These are phyloP conservation scores for Kodamaea nitidulidarum DNA, from an alignment of 805 yeast genomes.

Conservation along the genomic window DNA sequence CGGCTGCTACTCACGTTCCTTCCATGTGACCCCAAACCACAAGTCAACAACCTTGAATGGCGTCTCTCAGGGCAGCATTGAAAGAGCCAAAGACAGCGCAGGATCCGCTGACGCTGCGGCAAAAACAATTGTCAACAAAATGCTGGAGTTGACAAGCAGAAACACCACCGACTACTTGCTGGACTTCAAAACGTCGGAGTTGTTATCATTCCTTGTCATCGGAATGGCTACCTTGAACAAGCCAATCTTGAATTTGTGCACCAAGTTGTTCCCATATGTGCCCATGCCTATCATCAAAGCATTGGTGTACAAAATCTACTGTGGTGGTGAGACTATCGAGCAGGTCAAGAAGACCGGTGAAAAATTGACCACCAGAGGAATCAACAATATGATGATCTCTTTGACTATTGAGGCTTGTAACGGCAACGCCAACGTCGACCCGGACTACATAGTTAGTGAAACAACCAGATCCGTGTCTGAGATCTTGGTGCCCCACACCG, in stretches of 20 bases:
- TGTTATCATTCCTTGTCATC: constrained; percentile 62
- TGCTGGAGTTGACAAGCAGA: constrained; percentile 1
- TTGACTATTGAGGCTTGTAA: constrained; percentile 91
- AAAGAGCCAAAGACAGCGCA: constrained; percentile 1
- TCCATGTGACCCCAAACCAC: constrained; percentile 22
- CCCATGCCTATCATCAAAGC: constrained; percentile 69
- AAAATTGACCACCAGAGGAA: constrained; percentile 65
- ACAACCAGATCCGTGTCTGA: constrained; percentile 64
- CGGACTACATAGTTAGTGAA: constrained; percentile 54
- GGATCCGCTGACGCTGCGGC: background rate
- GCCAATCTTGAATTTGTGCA: constrained; percentile 55
- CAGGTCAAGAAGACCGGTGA: constrained; percentile 72
- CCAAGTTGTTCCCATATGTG: constrained; percentile 65
- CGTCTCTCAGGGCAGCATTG: constrained; percentile 3
- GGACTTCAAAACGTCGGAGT: constrained; percentile 49
- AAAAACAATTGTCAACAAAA: background rate
- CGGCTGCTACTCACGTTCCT: too few relatives aligned
- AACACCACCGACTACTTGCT: constrained; percentile 41
- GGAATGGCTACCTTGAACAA: constrained; percentile 68
- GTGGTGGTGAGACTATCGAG: constrained; percentile 79
- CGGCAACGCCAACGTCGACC: constrained; percentile 62
- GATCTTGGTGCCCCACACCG: constrained; percentile 69
- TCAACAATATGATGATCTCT: constrained; percentile 92
- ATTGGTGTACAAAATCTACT: constrained; percentile 76
- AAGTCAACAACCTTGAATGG: constrained; percentile 14